A percentile compares a stretch with the other conserved stretches of the same genome.
Conservation (phyloP, 2,329 filamentous ascomycete genomes). For the Pestalotiopsis sp. region DNA sequence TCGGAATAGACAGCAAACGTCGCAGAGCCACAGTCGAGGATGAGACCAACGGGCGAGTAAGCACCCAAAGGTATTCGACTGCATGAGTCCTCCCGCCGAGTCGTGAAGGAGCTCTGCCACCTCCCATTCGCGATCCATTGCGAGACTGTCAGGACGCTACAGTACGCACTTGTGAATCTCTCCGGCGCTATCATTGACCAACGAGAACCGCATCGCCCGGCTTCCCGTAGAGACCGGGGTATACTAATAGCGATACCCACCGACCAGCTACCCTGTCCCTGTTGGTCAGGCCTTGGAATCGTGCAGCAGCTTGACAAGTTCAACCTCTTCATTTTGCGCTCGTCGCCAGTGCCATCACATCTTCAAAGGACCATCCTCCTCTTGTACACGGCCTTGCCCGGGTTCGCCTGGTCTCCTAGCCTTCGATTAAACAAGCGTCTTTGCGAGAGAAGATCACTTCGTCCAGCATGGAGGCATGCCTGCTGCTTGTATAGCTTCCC, state of each 20-base stretch:
- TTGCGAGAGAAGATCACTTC: background rate
- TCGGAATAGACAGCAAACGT: background rate
- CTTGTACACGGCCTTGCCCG: background rate
- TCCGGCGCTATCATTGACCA: background rate
- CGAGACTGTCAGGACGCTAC: background rate
- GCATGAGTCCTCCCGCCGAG: background rate
- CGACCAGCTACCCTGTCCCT: conserved; percentile 8
- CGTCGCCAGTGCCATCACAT: conserved; percentile 4
- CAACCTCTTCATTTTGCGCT: conserved; percentile 18
- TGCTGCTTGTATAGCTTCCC: background rate
- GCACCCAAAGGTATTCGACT: background rate
- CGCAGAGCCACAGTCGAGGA: background rate
- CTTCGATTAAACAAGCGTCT: conserved; percentile 12
- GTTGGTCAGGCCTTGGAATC: conserved; percentile 6
- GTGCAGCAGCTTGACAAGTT: conserved; percentile 9
- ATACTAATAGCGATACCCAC: conserved; percentile 4
- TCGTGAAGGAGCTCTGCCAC: background rate
- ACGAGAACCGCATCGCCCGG: background rate
- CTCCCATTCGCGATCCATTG: background rate
- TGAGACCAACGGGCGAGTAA: background rate
- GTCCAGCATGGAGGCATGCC: background rate
- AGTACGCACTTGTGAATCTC: background rate
- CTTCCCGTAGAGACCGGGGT: background rate
- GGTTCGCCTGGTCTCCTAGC: background rate
- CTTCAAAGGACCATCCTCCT: background rate